Evolutionary conservation across 176 grass and related monocot species (phyloP).

Genomic region (Oryza meyeriana): DNA sequence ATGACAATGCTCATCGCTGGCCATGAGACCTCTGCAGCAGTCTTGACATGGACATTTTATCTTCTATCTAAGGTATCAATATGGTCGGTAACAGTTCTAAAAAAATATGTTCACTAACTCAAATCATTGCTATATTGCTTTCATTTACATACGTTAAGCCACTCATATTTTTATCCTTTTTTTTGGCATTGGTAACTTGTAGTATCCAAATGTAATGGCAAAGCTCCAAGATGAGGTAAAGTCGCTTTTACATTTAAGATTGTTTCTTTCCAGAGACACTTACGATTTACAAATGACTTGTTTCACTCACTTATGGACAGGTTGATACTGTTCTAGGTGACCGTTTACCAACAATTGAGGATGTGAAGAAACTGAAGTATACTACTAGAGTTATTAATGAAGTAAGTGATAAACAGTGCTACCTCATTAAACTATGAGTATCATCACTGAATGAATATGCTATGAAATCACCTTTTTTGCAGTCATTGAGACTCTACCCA

Average conservation of each 20-base stretch:
- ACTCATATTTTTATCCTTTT: background rate
- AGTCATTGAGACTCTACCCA: constrained; percentile 96
- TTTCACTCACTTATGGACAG: constrained; percentile 42
- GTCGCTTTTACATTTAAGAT: constrained; percentile 22
- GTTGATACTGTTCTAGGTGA: constrained; percentile 88
- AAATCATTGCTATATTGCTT: background rate
- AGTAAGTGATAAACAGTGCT: constrained; percentile 43
- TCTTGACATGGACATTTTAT: constrained; percentile 99
- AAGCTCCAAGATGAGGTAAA: constrained; percentile 95
- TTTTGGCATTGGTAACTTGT: constrained; percentile 28
- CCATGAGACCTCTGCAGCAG: constrained; percentile 94
- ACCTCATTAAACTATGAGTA: background rate
- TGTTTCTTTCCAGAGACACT: background rate
- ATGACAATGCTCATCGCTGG: constrained; percentile 98
- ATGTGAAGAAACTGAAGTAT: constrained; percentile 90
- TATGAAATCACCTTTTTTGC: constrained; percentile 28
- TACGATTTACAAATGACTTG: background rate
- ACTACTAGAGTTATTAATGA: constrained; percentile 95
- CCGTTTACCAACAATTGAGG: constrained; percentile 66
- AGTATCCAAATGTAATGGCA: constrained; percentile 79
- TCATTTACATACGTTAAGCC: background rate
- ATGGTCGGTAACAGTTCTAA: background rate
- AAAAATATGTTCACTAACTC: background rate
- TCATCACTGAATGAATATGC: background rate
- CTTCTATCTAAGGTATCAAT: constrained; percentile 77